Percentiles rank a stretch among this genome's conserved stretches.
Evolutionary conservation across 1,284 basidiomycete species (phyloP).

Genomic region (Heterobasidion parviporum): DNA sequence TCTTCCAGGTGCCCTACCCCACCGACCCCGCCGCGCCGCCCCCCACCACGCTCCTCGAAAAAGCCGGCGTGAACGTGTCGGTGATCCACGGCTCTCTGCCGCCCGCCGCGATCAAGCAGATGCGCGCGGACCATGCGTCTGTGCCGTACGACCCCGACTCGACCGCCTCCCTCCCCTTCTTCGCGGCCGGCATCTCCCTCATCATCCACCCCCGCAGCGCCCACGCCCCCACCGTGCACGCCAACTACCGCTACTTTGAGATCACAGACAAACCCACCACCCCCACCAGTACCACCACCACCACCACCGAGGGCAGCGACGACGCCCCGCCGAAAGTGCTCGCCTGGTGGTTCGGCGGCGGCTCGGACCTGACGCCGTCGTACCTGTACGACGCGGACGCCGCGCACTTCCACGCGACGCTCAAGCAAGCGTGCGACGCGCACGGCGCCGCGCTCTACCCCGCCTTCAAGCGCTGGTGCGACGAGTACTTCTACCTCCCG

Average conservation of each 20-base stretch:
- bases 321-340: slow-evolving; percentile 39
- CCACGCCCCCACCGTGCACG: slow-evolving; percentile 86
- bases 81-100: slow-evolving; percentile 88
- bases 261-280: slow-evolving; percentile 71
- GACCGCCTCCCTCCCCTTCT: slow-evolving; percentile 76
- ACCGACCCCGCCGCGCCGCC: slow-evolving; percentile 20
- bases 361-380: slow-evolving; percentile 91
- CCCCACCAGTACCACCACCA: slow-evolving; percentile 46
- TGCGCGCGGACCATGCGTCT: slow-evolving; percentile 86
- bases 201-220: slow-evolving; percentile 95
- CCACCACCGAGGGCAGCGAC: slow-evolving; percentile 34
- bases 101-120: slow-evolving; percentile 85
- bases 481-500: slow-evolving; percentile 94
- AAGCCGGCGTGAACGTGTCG: slow-evolving; percentile 94
- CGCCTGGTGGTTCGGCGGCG: slow-evolving; percentile 99
- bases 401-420: slow-evolving; percentile 76
- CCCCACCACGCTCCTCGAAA: slow-evolving; percentile 70
- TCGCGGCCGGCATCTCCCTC: slow-evolving; percentile 86
- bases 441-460: slow-evolving; percentile 71
- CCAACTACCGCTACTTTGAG: slow-evolving; percentile 98
- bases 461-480: slow-evolving; percentile 93
- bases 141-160: slow-evolving; percentile 59
- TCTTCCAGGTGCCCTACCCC: slow-evolving; percentile 58
- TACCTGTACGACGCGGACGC: slow-evolving; percentile 90
- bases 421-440: slow-evolving; percentile 73